These are phyloP conservation scores for Thecaphora frezii DNA, from an alignment of 1,284 basidiomycete genomes.

Conservation along the genomic window DNA sequence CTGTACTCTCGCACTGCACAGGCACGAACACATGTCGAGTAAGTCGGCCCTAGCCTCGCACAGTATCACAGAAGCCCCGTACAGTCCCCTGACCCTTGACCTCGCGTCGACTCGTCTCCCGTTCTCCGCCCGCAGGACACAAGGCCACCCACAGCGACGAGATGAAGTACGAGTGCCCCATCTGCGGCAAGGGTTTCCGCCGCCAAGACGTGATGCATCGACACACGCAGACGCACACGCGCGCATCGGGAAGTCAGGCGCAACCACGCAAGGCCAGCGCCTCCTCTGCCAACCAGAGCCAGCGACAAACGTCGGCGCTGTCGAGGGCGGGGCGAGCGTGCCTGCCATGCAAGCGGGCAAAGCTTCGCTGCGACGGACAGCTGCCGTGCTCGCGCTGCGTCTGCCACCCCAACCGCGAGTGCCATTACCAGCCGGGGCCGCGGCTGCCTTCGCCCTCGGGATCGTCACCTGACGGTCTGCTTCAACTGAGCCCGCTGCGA, in stretches of 20 bases:
- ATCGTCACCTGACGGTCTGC: neutral
- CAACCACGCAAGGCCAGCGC: slow-evolving; percentile 27
- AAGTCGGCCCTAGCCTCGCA: neutral
- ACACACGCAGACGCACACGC: slow-evolving; percentile 31
- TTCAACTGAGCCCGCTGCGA: neutral
- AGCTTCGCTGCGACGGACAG: slow-evolving; percentile 5
- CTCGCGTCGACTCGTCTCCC: neutral
- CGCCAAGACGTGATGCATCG: slow-evolving; percentile 41
- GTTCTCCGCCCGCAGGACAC: slow-evolving; percentile 13
- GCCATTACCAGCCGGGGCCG: neutral
- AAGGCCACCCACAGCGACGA: slow-evolving; percentile 33
- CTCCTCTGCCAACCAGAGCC: neutral
- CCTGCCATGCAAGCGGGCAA: slow-evolving; percentile 1
- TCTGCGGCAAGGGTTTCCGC: slow-evolving; percentile 36
- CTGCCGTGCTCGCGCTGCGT: slow-evolving; percentile 2
- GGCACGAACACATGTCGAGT: slow-evolving; percentile 33
- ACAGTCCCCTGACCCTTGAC: neutral
- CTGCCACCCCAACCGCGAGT: neutral
- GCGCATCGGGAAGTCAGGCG: slow-evolving; percentile 22
- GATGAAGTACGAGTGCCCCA: slow-evolving; percentile 34
- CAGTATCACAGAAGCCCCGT: neutral
- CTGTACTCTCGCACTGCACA: neutral
- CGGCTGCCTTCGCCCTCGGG: neutral
- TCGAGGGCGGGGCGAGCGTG: neutral
- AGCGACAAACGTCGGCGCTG: neutral